Percentiles rank a stretch among this genome's conserved stretches.
Conservation (phyloP, 768 basidiomycete genomes). For the Lanmaoa rubissima region DNA sequence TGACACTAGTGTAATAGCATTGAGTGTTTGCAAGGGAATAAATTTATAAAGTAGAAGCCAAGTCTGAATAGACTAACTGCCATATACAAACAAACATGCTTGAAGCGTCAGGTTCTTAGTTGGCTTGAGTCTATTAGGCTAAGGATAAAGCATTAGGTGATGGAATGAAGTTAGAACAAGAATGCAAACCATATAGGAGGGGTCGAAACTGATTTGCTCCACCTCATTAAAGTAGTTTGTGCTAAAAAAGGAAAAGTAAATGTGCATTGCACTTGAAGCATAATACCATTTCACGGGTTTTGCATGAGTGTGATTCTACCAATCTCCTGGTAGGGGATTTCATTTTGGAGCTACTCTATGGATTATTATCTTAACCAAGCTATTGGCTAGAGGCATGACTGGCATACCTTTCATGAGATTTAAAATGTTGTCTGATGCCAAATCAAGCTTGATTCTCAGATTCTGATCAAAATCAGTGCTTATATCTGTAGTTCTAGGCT, state of each 20-base stretch:
- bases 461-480: background rate
- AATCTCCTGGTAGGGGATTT: slow-evolving; percentile 35
- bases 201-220: slow-evolving; percentile 47
- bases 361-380: background rate
- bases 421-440: slow-evolving; percentile 43
- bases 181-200: slow-evolving; percentile 43
- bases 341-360: slow-evolving; percentile 37
- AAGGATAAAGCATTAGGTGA: background rate
- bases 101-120: slow-evolving; percentile 59
- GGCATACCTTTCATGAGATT: slow-evolving; percentile 46
- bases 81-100: slow-evolving; percentile 56
- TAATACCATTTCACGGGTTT: slow-evolving; percentile 30
- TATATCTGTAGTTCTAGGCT: background rate
- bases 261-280: background rate
- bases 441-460: background rate
- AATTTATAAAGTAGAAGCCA: background rate
- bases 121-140: slow-evolving; percentile 42
- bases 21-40: slow-evolving; percentile 31
- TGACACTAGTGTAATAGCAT: slow-evolving; percentile 39
- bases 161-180: background rate
- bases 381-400: background rate
- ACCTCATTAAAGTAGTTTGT: slow-evolving; percentile 37
- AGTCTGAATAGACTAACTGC: slow-evolving; percentile 31
- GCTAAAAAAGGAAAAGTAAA: background rate
- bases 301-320: slow-evolving; percentile 39